phyloP scores from a whole-genome alignment of 345 rosid species.

The Gossypium anomalum region DNA sequence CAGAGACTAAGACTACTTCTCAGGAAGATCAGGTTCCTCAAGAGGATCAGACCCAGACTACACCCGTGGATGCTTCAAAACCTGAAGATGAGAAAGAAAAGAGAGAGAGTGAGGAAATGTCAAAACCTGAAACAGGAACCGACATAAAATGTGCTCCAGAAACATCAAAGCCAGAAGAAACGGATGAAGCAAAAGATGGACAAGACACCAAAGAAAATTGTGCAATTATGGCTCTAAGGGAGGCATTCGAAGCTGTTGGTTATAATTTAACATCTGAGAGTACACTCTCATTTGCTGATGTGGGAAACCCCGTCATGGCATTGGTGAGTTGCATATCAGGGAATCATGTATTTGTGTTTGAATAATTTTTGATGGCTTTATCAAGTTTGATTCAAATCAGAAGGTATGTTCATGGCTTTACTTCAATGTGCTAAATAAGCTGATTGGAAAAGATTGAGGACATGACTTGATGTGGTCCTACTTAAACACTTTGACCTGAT shows the following conservation, averaged over 20 bases:
- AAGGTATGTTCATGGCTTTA: too few relatives aligned
- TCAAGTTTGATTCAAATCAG: background rate
- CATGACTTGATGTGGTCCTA: too few relatives aligned
- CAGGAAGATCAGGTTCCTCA: slow-evolving; percentile 39
- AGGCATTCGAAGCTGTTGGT: slow-evolving; percentile 89
- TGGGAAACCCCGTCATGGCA: slow-evolving; percentile 97
- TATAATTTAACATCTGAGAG: slow-evolving; percentile 56
- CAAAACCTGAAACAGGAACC: slow-evolving; percentile 36
- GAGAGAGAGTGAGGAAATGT: slow-evolving; percentile 35
- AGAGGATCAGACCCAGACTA: slow-evolving; percentile 43
- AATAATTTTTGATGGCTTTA: background rate
- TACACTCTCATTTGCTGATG: slow-evolving; percentile 74
- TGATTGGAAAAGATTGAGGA: too few relatives aligned
- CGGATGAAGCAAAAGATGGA: slow-evolving; percentile 34
- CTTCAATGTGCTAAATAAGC: too few relatives aligned
- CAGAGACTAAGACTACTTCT: slow-evolving; percentile 40
- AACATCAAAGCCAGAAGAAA: slow-evolving; percentile 35
- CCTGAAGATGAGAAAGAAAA: slow-evolving; percentile 47
- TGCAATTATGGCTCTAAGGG: slow-evolving; percentile 70
- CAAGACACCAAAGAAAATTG: slow-evolving; percentile 41
- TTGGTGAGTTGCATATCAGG: slow-evolving; percentile 53
- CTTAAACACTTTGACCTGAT: background rate
- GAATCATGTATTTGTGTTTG: background rate
- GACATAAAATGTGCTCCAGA: slow-evolving; percentile 35
- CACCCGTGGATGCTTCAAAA: slow-evolving; percentile 44